Conservation (phyloP, 2,329 filamentous ascomycete genomes). For the Phialemoniopsis sp. region DNA sequence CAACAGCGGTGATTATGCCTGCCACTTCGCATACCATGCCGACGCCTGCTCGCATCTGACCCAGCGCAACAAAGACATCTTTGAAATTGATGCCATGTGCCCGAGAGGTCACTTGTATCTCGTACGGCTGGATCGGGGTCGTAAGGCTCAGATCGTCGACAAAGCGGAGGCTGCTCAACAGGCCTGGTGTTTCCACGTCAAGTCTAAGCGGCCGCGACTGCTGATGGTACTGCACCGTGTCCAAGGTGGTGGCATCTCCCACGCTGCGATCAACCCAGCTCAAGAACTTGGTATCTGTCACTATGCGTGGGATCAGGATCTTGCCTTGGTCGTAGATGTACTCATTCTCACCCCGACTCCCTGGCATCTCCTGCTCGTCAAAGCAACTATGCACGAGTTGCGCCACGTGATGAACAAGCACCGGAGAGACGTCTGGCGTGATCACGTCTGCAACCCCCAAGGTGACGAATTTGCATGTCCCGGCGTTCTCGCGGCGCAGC, state of each 20-base stretch:
- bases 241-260: not conserved
- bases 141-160: constrained; percentile 8
- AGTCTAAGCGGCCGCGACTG: constrained; percentile 3
- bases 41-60: constrained; percentile 19
- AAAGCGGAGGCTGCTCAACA: constrained; percentile 10
- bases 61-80: constrained; percentile 27
- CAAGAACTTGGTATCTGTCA: constrained; percentile 7
- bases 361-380: no score
- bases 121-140: constrained; percentile 7
- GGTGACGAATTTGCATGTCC: constrained; percentile 1
- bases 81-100: constrained; percentile 26
- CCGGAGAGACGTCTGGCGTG: not conserved
- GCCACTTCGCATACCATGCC: constrained; percentile 25
- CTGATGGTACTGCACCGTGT: constrained; percentile 4
- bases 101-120: constrained; percentile 14
- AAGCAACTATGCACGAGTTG: not conserved
- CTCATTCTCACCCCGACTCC: not conserved
- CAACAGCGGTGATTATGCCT: constrained; percentile 24
- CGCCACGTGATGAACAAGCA: not conserved
- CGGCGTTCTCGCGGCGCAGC: constrained; percentile 1
- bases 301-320: constrained; percentile 6
- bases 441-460: not conserved
- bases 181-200: constrained; percentile 6
- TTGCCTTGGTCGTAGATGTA: constrained; percentile 1
- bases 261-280: constrained; percentile 3